Evolutionary conservation across 352 stramenopile species (phyloP), one percentile per base, ranked within the genome.

Genomic region (Globisporangium solare): DNA sequence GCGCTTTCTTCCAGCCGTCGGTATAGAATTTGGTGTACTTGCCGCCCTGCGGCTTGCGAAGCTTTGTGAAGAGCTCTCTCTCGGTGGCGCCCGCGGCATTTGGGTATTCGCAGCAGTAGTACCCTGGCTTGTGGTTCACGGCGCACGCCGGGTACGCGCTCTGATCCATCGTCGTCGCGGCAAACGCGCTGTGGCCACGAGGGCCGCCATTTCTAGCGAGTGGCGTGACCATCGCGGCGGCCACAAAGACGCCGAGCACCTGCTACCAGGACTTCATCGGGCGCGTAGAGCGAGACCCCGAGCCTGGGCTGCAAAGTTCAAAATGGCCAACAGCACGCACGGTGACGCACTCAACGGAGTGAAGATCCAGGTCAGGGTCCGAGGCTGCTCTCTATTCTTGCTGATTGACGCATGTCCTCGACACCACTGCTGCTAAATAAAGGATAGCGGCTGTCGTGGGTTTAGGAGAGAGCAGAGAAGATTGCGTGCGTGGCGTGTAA

Each of bases 31-130:
- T 17, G 6, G 56, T 37, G 31, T 59, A 66, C 6, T 21, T n/a
- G 7, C 49, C 60, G 14, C 67, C 64, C 0, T 20, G 60, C 0
- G 67, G 67, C 14, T 51, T 60, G 3, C 64, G 22, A 56, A 70
- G 70, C 45, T 50, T 50, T n/a, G 67, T 74, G 63, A 66, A 74
- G 20, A 74, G 24, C 49, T 71, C 51, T 52, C 69, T 69, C 24
- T 56, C 32, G 1, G 17, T 39, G 14, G 39, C 41, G 5, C 4
- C n/a, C 11, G 31, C 20, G 51, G 37, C 51, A 27, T 56, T 27
- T 5, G 55, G 24, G 37, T 69, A 71, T 47, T 63, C 52, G 39
- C 67, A 74, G 67, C 67, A 74, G 51, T 61, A 72, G 41, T 64
- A 62, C 13, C 56, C 32, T 2, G 67, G 67, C 8, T 54, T 45